These are phyloP conservation scores for Clitopilus passeckerianus DNA, from an alignment of 768 basidiomycete genomes.

Conservation along the genomic window DNA sequence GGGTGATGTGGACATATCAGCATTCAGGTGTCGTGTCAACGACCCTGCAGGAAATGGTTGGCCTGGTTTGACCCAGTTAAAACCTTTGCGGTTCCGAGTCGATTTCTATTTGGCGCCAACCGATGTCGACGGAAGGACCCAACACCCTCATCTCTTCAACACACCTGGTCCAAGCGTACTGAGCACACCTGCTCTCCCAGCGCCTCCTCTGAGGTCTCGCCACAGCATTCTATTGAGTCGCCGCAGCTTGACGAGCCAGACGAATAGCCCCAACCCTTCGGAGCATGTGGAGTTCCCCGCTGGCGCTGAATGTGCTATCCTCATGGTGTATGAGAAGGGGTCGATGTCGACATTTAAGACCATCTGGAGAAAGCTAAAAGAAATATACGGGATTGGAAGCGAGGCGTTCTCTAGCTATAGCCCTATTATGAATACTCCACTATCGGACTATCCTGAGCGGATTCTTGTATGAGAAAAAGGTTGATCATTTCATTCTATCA, in stretches of 20 bases:
- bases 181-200: constrained; percentile 15
- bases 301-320: constrained; percentile 55
- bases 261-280: constrained; percentile 12
- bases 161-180: constrained; percentile 9
- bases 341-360: constrained; percentile 81
- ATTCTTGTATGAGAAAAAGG: constrained; percentile 19
- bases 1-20: constrained; percentile 1
- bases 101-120: constrained; percentile 50
- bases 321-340: constrained; percentile 86
- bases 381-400: constrained; percentile 49
- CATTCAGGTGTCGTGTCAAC: constrained; percentile 47
- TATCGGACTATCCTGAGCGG: constrained; percentile 37
- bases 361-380: constrained; percentile 67
- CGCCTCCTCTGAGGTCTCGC: constrained; percentile 20
- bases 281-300: constrained; percentile 21
- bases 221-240: constrained; percentile 17
- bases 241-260: constrained; percentile 6
- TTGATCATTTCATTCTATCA: not conserved
- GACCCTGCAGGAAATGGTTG: constrained; percentile 33
- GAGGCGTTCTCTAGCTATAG: constrained; percentile 31
- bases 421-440: constrained; percentile 34
- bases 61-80: constrained; percentile 45
- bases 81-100: constrained; percentile 78
- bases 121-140: constrained; percentile 4
- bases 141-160: constrained; percentile 7